Evolutionary conservation across 2,329 filamentous ascomycete genomes (phyloP).

Genomic region (Colletotrichum salicis): DNA sequence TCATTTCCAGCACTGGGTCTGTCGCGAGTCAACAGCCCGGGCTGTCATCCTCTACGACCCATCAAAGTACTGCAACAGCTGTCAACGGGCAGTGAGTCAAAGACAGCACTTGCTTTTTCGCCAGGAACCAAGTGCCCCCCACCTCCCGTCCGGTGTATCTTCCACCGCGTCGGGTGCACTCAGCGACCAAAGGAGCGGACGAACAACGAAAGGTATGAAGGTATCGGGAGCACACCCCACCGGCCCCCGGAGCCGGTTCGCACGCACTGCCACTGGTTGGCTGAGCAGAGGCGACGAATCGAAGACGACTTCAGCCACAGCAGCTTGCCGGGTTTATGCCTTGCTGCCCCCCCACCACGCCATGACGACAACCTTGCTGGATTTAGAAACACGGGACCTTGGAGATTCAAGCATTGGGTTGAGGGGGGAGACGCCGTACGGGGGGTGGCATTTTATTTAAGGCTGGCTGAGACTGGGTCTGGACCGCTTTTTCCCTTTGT

Average conservation of each 20-base stretch:
- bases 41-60: not conserved
- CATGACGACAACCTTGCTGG: constrained; percentile 33
- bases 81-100: not conserved
- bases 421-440: not conserved
- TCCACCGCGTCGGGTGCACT: not conserved
- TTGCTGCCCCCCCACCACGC: constrained; percentile 14
- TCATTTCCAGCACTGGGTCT: constrained; percentile 10
- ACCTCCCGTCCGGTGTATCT: not conserved
- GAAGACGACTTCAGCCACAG: constrained; percentile 22
- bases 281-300: constrained; percentile 21
- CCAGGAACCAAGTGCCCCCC: not conserved
- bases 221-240: not conserved
- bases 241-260: not conserved
- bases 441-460: constrained; percentile 21
- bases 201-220: not conserved
- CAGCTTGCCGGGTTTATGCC: not conserved
- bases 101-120: constrained; percentile 2
- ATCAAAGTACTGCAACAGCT: not conserved
- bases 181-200: not conserved
- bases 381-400: constrained; percentile 29
- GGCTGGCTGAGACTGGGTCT: constrained; percentile 13
- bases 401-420: constrained; percentile 20
- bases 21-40: constrained; percentile 21
- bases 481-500: constrained; percentile 15
- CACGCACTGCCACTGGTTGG: constrained; percentile 23